These are phyloP conservation scores for Suillus sp. DNA, from an alignment of 768 basidiomycete genomes.

Conservation along the genomic window DNA sequence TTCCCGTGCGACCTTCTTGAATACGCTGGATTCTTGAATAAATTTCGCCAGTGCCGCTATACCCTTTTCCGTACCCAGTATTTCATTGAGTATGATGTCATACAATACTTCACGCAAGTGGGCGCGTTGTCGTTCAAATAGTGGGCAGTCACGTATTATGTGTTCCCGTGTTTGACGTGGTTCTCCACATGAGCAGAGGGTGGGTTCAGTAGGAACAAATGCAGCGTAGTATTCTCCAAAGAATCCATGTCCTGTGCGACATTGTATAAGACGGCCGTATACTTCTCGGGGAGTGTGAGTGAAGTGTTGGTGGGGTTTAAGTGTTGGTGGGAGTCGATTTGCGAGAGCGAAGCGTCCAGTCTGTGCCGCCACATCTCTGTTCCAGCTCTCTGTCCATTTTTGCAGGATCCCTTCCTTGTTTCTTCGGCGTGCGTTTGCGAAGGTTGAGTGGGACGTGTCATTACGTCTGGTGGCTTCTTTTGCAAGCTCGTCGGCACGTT, in stretches of 20 bases:
- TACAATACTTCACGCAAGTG: too few species aligned
- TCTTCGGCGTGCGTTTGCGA: neutral
- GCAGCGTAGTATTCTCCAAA: neutral
- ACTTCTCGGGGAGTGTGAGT: neutral
- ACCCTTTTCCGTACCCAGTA: too few species aligned
- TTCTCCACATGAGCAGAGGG: neutral
- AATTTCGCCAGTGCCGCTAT: too few species aligned
- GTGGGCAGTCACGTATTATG: too few species aligned
- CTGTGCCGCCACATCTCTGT: neutral
- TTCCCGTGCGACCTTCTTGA: too few species aligned
- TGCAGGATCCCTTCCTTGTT: neutral
- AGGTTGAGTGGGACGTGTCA: neutral
- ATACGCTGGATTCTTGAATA: too few species aligned
- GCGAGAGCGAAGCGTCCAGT: too few species aligned
- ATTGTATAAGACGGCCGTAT: neutral
- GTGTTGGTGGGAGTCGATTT: too few species aligned
- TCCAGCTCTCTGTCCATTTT: neutral
- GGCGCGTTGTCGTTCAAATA: too few species aligned
- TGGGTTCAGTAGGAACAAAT: neutral
- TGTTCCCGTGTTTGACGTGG: neutral
- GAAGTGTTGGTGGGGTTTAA: too few species aligned
- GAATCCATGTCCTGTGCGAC: neutral
- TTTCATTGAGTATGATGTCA: too few species aligned
- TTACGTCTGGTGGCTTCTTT: neutral
- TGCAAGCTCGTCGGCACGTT: conserved; percentile 22